A percentile compares a stretch with the other conserved stretches of the same genome.
Conservation (phyloP, 2,329 filamentous ascomycete genomes). For the Hirsutella rhossiliensis region DNA sequence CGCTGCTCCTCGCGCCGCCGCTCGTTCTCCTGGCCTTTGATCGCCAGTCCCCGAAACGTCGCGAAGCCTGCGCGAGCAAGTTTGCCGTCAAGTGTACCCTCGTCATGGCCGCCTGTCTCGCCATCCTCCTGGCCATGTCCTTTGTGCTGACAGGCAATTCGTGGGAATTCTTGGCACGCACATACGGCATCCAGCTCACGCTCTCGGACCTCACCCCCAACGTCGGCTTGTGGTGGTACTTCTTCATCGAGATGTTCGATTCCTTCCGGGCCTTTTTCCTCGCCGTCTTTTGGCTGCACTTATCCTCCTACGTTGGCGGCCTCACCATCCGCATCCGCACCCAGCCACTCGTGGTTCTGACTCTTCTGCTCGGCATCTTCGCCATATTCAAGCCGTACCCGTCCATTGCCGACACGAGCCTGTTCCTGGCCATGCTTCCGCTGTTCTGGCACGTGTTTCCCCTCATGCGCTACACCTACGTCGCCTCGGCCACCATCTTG, state of each 20-base stretch:
- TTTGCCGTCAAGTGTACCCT: constrained; percentile 45
- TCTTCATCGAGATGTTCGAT: constrained; percentile 99
- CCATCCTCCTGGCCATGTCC: constrained; percentile 57
- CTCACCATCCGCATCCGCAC: constrained; percentile 70
- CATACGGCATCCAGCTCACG: constrained; percentile 85
- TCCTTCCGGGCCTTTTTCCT: constrained; percentile 96
- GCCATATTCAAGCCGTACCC: constrained; percentile 97
- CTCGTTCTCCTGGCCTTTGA: constrained; percentile 73
- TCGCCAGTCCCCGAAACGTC: constrained; percentile 28
- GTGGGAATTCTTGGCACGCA: constrained; percentile 79
- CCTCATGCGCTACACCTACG: constrained; percentile 85
- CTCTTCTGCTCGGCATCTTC: constrained; percentile 78
- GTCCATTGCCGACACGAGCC: constrained; percentile 76
- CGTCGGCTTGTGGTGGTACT: constrained; percentile 98
- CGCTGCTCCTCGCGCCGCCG: constrained; percentile 73
- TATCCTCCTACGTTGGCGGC: constrained; percentile 79
- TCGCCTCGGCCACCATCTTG: constrained; percentile 69
- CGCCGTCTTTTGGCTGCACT: constrained; percentile 94
- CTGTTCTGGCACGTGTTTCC: constrained; percentile 89
- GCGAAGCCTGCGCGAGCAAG: constrained; percentile 19
- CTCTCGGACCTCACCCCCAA: constrained; percentile 91
- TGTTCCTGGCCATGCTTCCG: constrained; percentile 74
- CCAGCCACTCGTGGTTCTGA: constrained; percentile 78
- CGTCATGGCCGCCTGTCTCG: constrained; percentile 42
- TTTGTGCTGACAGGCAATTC: constrained; percentile 62